phyloP scores from a whole-genome alignment of 495 filamentous ascomycete genomes.

The Jackrogersella multiformis region DNA sequence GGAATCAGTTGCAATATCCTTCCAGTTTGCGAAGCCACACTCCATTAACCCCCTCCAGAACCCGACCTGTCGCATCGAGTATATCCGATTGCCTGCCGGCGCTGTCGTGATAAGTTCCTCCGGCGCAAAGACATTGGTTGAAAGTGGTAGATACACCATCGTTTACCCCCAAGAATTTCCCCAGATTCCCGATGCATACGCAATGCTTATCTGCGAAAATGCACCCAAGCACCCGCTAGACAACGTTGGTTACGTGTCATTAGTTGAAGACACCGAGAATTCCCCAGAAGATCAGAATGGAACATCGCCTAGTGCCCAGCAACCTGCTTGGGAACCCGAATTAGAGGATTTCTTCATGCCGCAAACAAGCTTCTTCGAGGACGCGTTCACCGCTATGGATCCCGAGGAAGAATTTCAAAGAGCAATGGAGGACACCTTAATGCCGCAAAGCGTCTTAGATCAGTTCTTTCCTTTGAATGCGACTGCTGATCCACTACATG shows the following conservation, averaged over 20 bases:
- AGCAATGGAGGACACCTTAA: no score
- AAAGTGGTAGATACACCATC: conserved; percentile 12
- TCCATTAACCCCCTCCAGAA: neutral
- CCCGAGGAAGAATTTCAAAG: no score
- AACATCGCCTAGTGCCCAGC: no score
- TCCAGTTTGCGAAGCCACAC: neutral
- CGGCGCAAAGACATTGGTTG: neutral
- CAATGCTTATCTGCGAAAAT: conserved; percentile 8
- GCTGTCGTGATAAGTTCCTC: neutral
- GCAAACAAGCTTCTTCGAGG: no score
- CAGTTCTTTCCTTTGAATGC: no score
- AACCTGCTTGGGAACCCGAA: no score
- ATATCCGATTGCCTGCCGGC: conserved; percentile 1
- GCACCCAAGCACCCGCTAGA: neutral
- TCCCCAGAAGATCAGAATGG: no score
- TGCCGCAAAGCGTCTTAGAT: no score
- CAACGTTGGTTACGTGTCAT: neutral
- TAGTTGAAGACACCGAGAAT: neutral
- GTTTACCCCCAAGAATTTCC: neutral
- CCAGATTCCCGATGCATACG: neutral
- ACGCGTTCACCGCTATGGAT: no score
- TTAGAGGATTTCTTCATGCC: no score
- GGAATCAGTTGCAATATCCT: neutral
- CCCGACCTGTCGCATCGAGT: neutral
- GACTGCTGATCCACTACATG: no score